These are phyloP conservation scores for Blepharisma japonicum DNA, from an alignment of 73 alveolate genomes.

Conservation along the genomic window DNA sequence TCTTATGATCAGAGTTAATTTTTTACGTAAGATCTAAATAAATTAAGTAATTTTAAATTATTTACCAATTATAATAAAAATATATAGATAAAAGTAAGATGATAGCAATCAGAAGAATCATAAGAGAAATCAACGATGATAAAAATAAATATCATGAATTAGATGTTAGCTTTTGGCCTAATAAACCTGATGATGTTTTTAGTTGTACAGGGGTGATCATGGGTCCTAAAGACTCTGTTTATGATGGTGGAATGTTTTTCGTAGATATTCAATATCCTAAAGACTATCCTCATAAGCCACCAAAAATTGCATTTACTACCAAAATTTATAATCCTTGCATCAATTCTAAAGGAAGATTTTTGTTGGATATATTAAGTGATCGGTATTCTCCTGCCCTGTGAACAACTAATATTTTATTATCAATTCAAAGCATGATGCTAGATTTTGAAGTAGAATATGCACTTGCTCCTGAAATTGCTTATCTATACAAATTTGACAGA, in stretches of 20 bases:
- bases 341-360: slow-evolving; percentile 42
- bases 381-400: slow-evolving; percentile 72
- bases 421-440: too few relatives aligned
- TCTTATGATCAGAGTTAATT: too few relatives aligned
- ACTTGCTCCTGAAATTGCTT: slow-evolving; percentile 83
- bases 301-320: slow-evolving; percentile 41
- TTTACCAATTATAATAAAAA: too few relatives aligned
- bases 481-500: slow-evolving; percentile 69
- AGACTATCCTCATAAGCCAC: slow-evolving; percentile 53
- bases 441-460: slow-evolving; percentile 88
- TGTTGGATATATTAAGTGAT: slow-evolving; percentile 72
- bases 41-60: too few relatives aligned
- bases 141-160: too few relatives aligned
- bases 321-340: slow-evolving; percentile 27
- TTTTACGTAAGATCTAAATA: too few relatives aligned
- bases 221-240: slow-evolving; percentile 26
- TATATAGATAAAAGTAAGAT: not conserved
- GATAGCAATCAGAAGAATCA: not conserved
- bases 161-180: too few relatives aligned
- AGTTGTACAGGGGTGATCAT: not conserved
- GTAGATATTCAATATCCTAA: slow-evolving; percentile 33
- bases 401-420: slow-evolving; percentile 61
- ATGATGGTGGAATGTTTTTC: slow-evolving; percentile 47
- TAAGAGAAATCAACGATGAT: not conserved
- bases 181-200: not conserved